Evolutionary conservation across 106 monocot species (phyloP), one percentile per base, ranked within the genome.

Genomic region (Amphibolis antarctica): DNA sequence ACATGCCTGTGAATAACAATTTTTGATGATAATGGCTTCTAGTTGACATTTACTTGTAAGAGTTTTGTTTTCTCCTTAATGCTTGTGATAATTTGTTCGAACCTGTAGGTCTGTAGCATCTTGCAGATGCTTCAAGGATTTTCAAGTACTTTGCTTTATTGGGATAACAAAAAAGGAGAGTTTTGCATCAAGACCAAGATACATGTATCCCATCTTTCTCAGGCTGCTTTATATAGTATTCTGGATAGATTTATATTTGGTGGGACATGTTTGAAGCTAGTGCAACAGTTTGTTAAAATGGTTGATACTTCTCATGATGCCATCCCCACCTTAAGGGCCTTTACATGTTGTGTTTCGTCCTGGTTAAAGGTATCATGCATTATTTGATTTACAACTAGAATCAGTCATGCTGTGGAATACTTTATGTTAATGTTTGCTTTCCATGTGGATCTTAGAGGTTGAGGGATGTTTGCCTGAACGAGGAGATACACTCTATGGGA

Each of bases 81-180:
- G 57, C 1, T 53, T 42, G 24, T 66, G 24, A 19, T 53, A 42
- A 60, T 64, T 63, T 3, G 51, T 45, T 26, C 25, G 9, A 42
- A 46, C 30, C 43, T 53, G 49, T 68, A 96, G 86, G 90, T 96
- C 5, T 62, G 62, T 44, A 79, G 80, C 31, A 59, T 86, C 47
- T 50, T 89, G 46, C 80, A 82, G 44, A 86, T 90, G 86, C 82
- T 90, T 31, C 96, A 90, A 82, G 90, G 96, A 49, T 87, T 86
- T 43, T 74, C 78, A 6, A 82, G 78, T 67, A 67, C 70, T 73
- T 63, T 84, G 28, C 82, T 96, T 72, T 70, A 59, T 26, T 90
- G 86, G 96, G 82, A 90, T 62, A 56, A 44, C 5, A 28, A 50
- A 6, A 44, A 7, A 12, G 53, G 73, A 36, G 25, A 29, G 26